Evolutionary conservation across 306 rosid species (phyloP).

Genomic region (Cucurbita argyrosperma): DNA sequence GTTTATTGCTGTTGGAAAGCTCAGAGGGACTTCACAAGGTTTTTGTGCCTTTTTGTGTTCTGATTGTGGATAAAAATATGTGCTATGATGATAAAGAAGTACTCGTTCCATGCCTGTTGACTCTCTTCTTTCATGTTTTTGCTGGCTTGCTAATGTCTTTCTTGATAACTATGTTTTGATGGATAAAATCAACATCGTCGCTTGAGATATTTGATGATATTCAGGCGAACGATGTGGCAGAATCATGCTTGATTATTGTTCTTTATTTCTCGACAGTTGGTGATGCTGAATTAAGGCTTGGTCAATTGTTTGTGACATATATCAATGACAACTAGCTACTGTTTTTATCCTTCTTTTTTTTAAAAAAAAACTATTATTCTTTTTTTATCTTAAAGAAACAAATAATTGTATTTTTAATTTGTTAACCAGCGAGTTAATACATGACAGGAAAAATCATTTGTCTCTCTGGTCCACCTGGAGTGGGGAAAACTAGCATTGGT

Average conservation of each 20-base stretch:
- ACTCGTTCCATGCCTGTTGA: background rate
- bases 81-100: background rate
- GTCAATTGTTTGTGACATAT: background rate
- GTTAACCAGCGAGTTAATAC: background rate
- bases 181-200: background rate
- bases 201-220: background rate
- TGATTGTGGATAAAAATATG: background rate
- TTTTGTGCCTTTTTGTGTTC: background rate
- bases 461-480: conserved; percentile 99
- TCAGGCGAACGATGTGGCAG: background rate
- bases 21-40: conserved; percentile 97
- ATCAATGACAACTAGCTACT: background rate
- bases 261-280: background rate
- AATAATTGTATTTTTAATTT: background rate
- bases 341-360: background rate
- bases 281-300: background rate
- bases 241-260: background rate
- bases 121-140: background rate
- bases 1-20: conserved; percentile 95
- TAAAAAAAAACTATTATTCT: background rate
- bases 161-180: background rate
- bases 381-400: background rate
- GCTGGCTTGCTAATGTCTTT: background rate
- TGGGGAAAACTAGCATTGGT: conserved; percentile 98
- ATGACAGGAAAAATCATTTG: conserved; percentile 85